Evolutionary conservation across 805 yeast species (phyloP), one percentile per base, ranked within the genome.

Genomic region (Lipomyces starkeyi): DNA sequence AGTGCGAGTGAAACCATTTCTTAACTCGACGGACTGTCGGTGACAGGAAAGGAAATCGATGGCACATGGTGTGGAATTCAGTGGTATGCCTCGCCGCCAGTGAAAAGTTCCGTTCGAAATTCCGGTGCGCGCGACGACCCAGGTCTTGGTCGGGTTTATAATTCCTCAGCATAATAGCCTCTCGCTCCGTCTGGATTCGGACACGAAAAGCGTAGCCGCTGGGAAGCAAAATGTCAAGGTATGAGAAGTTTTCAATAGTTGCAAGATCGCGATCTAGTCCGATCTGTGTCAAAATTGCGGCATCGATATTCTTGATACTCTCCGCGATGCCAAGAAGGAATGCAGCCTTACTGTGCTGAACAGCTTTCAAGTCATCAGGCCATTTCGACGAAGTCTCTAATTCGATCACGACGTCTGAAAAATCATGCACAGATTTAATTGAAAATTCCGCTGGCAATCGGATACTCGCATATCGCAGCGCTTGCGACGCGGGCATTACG

Each of bases 271-370:
- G 82, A 76, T 93, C 97, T 62, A 86, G 84, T 1, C 90, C 86
- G 43, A 93, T 80, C 73, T 83, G 86, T 1, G 90, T 81, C 59
- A 80, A 81, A 76, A 90, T 91, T 20, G 79, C 79, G 13, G 88
- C 83, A 62, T 86, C 86, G 66, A 82, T 80, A 7, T 76, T 64
- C 6, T 79, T 74, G 25, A 85, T 67, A 32, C 75, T 76, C 60
- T 86, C 85, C 62, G 86, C 84, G 27, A 93, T 85, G 73, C 90
- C 90, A 63, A 95, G 77, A 73, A 94, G 80, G 73, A 95, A 91
- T 7, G 98, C 98, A 40, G 96, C 86, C 76, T 95, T 95, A 17
- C 97, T 90, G 74, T 90, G 88, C 77, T 95, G 98, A 64, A 93
- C 80, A 1, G 97, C 93, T 53, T 83, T 80, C 5, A 92, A 77